phyloP scores from a whole-genome alignment of 306 rosid species.

The Trifolium subterraneum region DNA sequence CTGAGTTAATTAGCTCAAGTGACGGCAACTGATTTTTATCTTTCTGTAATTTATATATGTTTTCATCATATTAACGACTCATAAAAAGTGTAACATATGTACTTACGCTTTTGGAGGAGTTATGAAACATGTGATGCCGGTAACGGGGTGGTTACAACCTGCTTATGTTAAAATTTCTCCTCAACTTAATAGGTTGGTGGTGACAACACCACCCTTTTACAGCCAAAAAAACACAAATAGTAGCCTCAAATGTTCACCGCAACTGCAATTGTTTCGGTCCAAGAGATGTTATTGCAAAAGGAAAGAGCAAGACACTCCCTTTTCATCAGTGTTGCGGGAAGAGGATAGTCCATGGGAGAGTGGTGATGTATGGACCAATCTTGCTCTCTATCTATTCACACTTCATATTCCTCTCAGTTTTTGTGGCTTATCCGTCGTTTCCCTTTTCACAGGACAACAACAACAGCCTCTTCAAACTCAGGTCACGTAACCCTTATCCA shows the following conservation, averaged over 20 bases:
- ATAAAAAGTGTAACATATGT: too few relatives aligned
- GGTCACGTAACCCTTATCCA: slow-evolving; percentile 34
- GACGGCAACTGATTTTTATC: too few relatives aligned
- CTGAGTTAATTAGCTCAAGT: too few relatives aligned
- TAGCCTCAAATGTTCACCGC: slow-evolving; percentile 1
- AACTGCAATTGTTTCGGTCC: slow-evolving; percentile 8
- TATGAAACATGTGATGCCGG: not conserved
- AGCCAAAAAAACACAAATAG: not conserved
- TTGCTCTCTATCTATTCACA: slow-evolving; percentile 70
- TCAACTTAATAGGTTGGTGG: not conserved
- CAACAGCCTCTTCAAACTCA: slow-evolving; percentile 62
- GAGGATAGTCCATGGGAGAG: slow-evolving; percentile 70
- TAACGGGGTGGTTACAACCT: slow-evolving; percentile 37
- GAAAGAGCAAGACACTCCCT: slow-evolving; percentile 45
- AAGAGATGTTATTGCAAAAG: slow-evolving; percentile 50
- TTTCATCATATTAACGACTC: too few relatives aligned
- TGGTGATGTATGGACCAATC: slow-evolving; percentile 63
- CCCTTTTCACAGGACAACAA: slow-evolving; percentile 50
- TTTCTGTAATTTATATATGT: too few relatives aligned
- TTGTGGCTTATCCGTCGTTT: slow-evolving; percentile 71
- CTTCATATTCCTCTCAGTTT: slow-evolving; percentile 92
- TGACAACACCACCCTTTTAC: slow-evolving; percentile 16
- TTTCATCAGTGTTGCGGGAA: slow-evolving; percentile 55
- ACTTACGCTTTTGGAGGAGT: too few relatives aligned
- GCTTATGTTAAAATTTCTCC: slow-evolving; percentile 6